These are phyloP conservation scores for Daldinia sp. DNA, from an alignment of 2,329 filamentous ascomycete species.

Conservation along the genomic window DNA sequence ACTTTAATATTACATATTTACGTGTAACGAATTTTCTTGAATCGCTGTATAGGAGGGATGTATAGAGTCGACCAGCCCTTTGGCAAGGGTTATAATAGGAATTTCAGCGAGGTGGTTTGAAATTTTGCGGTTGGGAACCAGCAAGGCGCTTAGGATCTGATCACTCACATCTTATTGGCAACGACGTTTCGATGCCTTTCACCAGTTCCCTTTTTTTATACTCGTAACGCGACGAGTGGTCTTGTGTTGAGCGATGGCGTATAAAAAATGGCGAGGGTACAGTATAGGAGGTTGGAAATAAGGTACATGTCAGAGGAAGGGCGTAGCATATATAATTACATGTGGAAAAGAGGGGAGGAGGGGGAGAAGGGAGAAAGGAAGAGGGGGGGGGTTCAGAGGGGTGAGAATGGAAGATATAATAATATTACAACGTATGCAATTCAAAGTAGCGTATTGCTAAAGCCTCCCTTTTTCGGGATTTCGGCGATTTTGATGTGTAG, in stretches of 20 bases:
- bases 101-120: conserved; percentile 39
- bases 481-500: background rate
- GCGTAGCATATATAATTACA: conserved; percentile 40
- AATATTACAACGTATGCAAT: conserved; percentile 28
- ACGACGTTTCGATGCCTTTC: conserved; percentile 27
- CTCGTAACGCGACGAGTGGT: conserved; percentile 23
- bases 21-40: conserved; percentile 46
- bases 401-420: conserved; percentile 36
- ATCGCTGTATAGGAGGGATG: conserved; percentile 36
- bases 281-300: conserved; percentile 16
- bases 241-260: conserved; percentile 41
- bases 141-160: conserved; percentile 43
- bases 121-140: conserved; percentile 39
- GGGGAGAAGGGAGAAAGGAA: background rate
- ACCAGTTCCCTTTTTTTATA: conserved; percentile 33
- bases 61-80: conserved; percentile 33
- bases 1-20: conserved; percentile 29
- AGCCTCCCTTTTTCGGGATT: conserved; percentile 17
- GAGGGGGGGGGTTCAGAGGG: conserved; percentile 4
- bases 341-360: conserved; percentile 7
- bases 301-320: conserved; percentile 38
- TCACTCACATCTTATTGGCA: conserved; percentile 34
- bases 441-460: conserved; percentile 12
- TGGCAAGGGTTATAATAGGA: conserved; percentile 33
- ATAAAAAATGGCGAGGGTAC: conserved; percentile 37